phyloP scores from a whole-genome alignment of 176 grass and related monocot genomes.

The Cenchrus fungigraminus region DNA sequence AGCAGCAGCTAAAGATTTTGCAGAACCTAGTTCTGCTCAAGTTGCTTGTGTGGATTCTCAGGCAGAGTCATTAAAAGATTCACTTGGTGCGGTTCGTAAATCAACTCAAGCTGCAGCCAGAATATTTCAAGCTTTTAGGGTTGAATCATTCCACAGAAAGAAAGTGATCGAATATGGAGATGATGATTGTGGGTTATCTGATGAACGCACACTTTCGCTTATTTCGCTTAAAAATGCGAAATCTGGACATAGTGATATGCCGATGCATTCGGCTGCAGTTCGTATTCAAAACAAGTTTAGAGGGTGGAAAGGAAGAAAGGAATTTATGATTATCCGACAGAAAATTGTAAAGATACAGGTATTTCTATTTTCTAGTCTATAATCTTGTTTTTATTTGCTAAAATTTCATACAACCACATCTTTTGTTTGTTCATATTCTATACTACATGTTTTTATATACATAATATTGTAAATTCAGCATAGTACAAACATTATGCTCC shows the following conservation, averaged over 20 bases:
- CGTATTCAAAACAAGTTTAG: slow-evolving; percentile 98
- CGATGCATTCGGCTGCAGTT: slow-evolving; percentile 75
- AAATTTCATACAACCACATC: slow-evolving; percentile 12
- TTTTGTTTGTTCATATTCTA: neutral
- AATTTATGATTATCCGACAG: slow-evolving; percentile 92
- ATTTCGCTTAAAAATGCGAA: slow-evolving; percentile 74
- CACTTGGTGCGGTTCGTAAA: slow-evolving; percentile 90
- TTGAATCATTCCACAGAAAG: slow-evolving; percentile 97
- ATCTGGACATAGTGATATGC: slow-evolving; percentile 65
- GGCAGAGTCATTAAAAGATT: slow-evolving; percentile 75
- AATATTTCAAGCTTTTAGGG: slow-evolving; percentile 98
- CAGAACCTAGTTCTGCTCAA: slow-evolving; percentile 47
- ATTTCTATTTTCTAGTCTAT: slow-evolving; percentile 23
- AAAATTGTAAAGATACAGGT: slow-evolving; percentile 99
- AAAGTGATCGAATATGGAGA: slow-evolving; percentile 82
- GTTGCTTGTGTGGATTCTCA: slow-evolving; percentile 57
- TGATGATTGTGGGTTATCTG: slow-evolving; percentile 78
- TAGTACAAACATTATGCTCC: too few relatives aligned
- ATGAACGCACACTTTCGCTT: slow-evolving; percentile 81
- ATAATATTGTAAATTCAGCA: too few relatives aligned
- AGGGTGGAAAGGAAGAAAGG: slow-evolving; percentile 98
- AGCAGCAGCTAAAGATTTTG: slow-evolving; percentile 39
- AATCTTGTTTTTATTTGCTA: neutral
- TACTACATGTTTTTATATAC: too few relatives aligned
- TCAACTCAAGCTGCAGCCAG: slow-evolving; percentile 94